These are phyloP conservation scores for Metschnikowia reukaufii DNA, from an alignment of 805 yeast genomes.

Conservation along the genomic window DNA sequence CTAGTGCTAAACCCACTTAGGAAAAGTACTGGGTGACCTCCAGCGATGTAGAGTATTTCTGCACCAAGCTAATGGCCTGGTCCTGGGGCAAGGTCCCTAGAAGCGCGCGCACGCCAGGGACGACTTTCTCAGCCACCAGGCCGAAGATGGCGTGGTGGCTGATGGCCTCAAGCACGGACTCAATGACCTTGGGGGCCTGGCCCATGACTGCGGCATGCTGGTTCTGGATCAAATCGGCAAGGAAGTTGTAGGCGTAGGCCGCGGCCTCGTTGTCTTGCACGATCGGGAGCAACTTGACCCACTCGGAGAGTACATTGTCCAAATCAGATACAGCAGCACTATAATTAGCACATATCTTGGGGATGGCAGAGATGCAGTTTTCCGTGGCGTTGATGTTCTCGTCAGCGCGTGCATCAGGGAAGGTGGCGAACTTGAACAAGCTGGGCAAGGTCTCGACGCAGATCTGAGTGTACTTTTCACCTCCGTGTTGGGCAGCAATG, in stretches of 20 bases:
- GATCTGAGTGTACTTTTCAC: constrained; percentile 58
- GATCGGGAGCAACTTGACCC: constrained; percentile 84
- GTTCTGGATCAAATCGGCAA: constrained; percentile 67
- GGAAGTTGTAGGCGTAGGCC: constrained; percentile 73
- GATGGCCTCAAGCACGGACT: constrained; percentile 71
- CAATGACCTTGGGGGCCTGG: constrained; percentile 64
- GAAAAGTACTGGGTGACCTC: constrained; percentile 60
- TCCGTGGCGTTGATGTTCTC: constrained; percentile 88
- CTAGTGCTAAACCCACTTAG: constrained; percentile 9
- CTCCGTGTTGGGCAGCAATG: constrained; percentile 80
- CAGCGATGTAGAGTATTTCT: constrained; percentile 61
- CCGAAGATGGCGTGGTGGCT: constrained; percentile 67
- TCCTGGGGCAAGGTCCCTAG: constrained; percentile 65
- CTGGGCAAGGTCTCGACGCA: constrained; percentile 72
- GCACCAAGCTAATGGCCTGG: constrained; percentile 64
- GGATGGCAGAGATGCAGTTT: constrained; percentile 76
- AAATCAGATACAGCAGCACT: constrained; percentile 60
- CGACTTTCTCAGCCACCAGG: constrained; percentile 65
- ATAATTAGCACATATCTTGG: constrained; percentile 71
- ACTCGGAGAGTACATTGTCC: constrained; percentile 62
- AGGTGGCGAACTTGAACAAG: constrained; percentile 66
- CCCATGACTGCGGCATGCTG: constrained; percentile 56
- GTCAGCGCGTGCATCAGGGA: constrained; percentile 82
- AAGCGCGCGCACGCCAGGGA: constrained; percentile 60
- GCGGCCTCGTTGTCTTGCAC: constrained; percentile 87